Conservation (phyloP, 2,329 filamentous ascomycete species). For the Penicillium freii region DNA sequence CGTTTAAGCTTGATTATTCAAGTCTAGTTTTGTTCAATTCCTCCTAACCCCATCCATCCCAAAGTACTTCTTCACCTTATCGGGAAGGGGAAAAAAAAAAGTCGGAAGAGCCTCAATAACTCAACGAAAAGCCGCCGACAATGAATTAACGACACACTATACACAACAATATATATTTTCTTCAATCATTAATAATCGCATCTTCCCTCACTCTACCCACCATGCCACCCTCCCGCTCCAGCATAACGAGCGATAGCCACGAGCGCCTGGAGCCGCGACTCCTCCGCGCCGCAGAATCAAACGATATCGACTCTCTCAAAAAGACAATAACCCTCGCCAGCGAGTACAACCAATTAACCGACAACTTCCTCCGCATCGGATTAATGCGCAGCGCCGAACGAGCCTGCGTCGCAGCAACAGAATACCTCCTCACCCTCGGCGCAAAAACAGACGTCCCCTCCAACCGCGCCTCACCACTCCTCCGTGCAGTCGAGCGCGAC, state of each 20-base stretch:
- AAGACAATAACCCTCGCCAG: slow-evolving; percentile 34
- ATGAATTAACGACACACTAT: slow-evolving; percentile 13
- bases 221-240: slow-evolving; percentile 34
- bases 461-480: slow-evolving; percentile 35
- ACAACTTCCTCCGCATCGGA: slow-evolving; percentile 41
- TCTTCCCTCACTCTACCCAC: background rate
- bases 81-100: background rate
- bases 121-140: background rate
- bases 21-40: background rate
- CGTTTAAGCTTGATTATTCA: slow-evolving; percentile 6
- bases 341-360: slow-evolving; percentile 37
- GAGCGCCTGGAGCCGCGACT: slow-evolving; percentile 44
- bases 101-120: background rate
- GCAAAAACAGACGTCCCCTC: slow-evolving; percentile 38
- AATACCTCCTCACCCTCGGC: slow-evolving; percentile 39
- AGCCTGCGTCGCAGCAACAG: slow-evolving; percentile 31
- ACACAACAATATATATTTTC: background rate
- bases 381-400: slow-evolving; percentile 44
- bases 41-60: background rate
- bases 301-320: slow-evolving; percentile 35
- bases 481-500: slow-evolving; percentile 41
- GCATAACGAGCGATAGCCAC: slow-evolving; percentile 35
- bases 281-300: slow-evolving; percentile 41
- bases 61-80: background rate
- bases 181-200: background rate